phyloP scores from a whole-genome alignment of 2,329 filamentous ascomycete genomes.

The Coccinonectria pachysandricola region DNA sequence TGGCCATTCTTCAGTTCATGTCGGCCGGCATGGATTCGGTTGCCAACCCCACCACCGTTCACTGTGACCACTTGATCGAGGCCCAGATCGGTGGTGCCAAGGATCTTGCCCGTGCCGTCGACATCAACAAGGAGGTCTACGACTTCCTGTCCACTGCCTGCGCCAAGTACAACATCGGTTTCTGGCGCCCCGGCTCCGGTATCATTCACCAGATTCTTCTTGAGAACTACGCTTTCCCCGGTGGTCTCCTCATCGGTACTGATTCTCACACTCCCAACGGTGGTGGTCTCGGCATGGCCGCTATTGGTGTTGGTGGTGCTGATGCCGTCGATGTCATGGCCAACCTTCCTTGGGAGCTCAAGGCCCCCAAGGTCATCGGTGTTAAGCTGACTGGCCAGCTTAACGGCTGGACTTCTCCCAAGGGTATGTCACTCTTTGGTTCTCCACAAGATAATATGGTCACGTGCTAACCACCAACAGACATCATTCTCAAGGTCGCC shows the following conservation, averaged over 20 bases:
- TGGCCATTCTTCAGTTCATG: slow-evolving; percentile 99
- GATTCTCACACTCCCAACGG: slow-evolving; percentile 97
- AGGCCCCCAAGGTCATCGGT: slow-evolving; percentile 95
- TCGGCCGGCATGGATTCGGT: slow-evolving; percentile 93
- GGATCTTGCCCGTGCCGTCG: slow-evolving; percentile 82
- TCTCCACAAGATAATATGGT: not conserved
- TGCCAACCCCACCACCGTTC: slow-evolving; percentile 88
- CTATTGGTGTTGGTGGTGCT: slow-evolving; percentile 95
- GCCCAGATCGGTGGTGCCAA: slow-evolving; percentile 86
- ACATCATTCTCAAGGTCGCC: slow-evolving; percentile 95
- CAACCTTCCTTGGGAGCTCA: slow-evolving; percentile 92
- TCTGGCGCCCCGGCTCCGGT: slow-evolving; percentile 97
- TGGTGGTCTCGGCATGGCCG: slow-evolving; percentile 88
- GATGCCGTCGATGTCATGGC: slow-evolving; percentile 99
- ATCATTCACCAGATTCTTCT: slow-evolving; percentile 99
- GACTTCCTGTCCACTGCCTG: slow-evolving; percentile 90
- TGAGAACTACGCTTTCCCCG: slow-evolving; percentile 98
- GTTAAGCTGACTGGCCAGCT: slow-evolving; percentile 86
- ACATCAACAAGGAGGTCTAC: slow-evolving; percentile 99
- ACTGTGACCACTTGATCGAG: slow-evolving; percentile 99
- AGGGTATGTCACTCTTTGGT: slow-evolving; percentile 49
- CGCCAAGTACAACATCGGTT: slow-evolving; percentile 99
- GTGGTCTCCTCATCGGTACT: slow-evolving; percentile 94
- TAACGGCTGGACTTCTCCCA: slow-evolving; percentile 85
- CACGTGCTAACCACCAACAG: slow-evolving; percentile 30